Conservation (phyloP, 495 filamentous ascomycete species). For the Annulohypoxylon nitens region DNA sequence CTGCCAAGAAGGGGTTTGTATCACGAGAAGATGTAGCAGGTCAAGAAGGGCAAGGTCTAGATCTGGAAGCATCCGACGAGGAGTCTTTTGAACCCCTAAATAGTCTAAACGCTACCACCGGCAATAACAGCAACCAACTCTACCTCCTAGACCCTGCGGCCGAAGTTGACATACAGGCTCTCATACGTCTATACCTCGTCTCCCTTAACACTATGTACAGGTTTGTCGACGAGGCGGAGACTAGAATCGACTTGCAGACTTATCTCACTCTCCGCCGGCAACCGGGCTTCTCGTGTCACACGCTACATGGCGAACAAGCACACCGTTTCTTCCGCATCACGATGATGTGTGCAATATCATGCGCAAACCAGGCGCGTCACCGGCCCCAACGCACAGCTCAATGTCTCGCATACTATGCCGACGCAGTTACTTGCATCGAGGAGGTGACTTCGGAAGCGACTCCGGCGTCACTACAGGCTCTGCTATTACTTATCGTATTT, state of each 20-base stretch:
- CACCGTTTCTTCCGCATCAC: not conserved
- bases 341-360: not conserved
- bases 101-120: no score
- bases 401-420: not conserved
- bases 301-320: not conserved
- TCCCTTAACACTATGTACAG: not conserved
- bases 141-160: not conserved
- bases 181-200: not conserved
- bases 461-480: not conserved
- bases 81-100: no score
- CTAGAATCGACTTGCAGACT: not conserved
- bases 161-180: not conserved
- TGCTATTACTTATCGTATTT: not conserved
- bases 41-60: no score
- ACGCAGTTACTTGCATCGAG: not conserved
- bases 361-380: not conserved
- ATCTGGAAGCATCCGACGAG: no score
- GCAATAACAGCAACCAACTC: not conserved
- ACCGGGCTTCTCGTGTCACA: not conserved
- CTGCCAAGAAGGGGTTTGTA: not conserved
- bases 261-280: not conserved
- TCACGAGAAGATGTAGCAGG: not conserved
- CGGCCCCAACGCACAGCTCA: not conserved
- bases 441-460: not conserved
- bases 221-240: not conserved